Percentiles rank a stretch among this genome's conserved stretches.
These are phyloP conservation scores for Wickerhamomyces hampshirensis DNA, from an alignment of 805 yeast genomes.

Conservation along the genomic window DNA sequence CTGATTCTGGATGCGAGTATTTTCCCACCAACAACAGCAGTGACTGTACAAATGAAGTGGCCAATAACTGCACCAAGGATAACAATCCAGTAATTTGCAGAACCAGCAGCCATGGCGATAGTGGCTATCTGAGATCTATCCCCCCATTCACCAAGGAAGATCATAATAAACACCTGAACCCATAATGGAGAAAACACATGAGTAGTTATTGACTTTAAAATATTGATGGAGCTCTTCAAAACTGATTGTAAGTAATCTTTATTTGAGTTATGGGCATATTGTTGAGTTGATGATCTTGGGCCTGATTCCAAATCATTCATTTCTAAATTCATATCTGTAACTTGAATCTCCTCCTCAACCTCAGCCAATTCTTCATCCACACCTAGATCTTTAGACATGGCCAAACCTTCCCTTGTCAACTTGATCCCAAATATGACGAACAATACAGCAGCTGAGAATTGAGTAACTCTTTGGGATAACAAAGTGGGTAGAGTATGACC, in stretches of 20 bases:
- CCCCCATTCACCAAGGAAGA: constrained; percentile 98
- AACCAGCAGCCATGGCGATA: constrained; percentile 97
- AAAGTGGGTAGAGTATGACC: constrained; percentile 89
- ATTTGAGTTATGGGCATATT: neutral
- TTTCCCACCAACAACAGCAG: constrained; percentile 94
- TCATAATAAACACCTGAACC: constrained; percentile 94
- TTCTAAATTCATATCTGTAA: constrained; percentile 47
- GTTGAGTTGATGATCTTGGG: too few species aligned
- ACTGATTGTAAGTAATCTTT: neutral
- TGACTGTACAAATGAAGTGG: constrained; percentile 79
- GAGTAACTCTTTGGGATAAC: constrained; percentile 74
- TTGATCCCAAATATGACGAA: constrained; percentile 81
- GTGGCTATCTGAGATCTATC: constrained; percentile 98
- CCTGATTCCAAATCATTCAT: constrained; percentile 54
- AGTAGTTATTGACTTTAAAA: constrained; percentile 12
- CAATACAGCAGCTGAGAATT: constrained; percentile 72
- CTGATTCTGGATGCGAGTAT: constrained; percentile 83
- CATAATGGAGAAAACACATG: constrained; percentile 75
- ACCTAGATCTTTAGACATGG: constrained; percentile 77
- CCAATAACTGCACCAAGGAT: constrained; percentile 88
- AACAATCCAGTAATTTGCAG: constrained; percentile 81
- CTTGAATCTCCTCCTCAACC: constrained; percentile 88
- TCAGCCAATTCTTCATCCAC: constrained; percentile 95
- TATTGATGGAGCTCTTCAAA: constrained; percentile 6
- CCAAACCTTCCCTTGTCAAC: constrained; percentile 73